phyloP scores from a whole-genome alignment of 75 land plant genomes.

The Pinus albicaulis region DNA sequence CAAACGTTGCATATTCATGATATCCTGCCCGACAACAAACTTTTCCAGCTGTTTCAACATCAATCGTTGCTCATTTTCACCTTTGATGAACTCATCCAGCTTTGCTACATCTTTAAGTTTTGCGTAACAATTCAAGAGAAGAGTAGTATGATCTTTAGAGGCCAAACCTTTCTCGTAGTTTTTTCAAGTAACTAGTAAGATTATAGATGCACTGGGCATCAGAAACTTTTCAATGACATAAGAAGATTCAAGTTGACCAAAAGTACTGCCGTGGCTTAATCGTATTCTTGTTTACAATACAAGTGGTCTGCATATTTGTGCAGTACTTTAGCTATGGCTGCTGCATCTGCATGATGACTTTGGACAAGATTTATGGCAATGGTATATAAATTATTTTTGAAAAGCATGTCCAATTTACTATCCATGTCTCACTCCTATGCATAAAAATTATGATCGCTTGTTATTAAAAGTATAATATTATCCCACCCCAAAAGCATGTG shows the following conservation, averaged over 20 bases:
- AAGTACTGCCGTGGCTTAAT: conserved; percentile 89
- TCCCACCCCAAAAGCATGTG: conserved; percentile 97
- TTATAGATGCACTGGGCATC: conserved; percentile 96
- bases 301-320: conserved; percentile 95
- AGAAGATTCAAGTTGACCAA: conserved; percentile 94
- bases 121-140: conserved; percentile 90
- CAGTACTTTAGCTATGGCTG: conserved; percentile 87
- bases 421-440: conserved; percentile 94
- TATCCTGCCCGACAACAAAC: conserved; percentile 96
- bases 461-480: conserved; percentile 67
- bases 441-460: conserved; percentile 67
- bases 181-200: conserved; percentile 88
- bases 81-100: conserved; percentile 77
- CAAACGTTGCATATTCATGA: conserved; percentile 93
- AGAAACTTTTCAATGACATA: conserved; percentile 93
- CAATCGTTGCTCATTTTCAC: conserved; percentile 83
- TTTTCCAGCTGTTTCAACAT: conserved; percentile 92
- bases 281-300: conserved; percentile 85
- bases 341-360: conserved; percentile 91
- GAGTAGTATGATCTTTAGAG: conserved; percentile 97
- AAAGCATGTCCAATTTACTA: conserved; percentile 95
- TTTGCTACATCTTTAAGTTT: conserved; percentile 93
- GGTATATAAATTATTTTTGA: conserved; percentile 79
- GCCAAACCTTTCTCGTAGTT: conserved; percentile 91
- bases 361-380: conserved; percentile 95